A percentile compares a stretch with the other conserved stretches of the same genome.
Evolutionary conservation across 2,329 filamentous ascomycete species (phyloP).

Genomic region (Trichoderma lentiforme): DNA sequence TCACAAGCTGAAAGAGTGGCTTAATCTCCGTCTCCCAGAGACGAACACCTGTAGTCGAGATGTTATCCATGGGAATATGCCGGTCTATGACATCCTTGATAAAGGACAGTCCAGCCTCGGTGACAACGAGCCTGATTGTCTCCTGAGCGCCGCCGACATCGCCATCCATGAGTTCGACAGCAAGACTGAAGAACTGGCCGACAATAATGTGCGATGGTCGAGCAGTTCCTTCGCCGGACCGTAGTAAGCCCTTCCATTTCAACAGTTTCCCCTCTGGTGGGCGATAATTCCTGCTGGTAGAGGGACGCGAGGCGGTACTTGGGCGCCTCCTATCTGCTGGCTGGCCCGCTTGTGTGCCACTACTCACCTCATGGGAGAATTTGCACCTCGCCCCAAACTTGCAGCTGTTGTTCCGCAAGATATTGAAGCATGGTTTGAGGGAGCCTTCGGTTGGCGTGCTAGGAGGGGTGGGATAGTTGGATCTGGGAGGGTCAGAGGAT

Average conservation of each 20-base stretch:
- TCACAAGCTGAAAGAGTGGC: constrained; percentile 36
- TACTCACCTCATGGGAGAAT: constrained; percentile 10
- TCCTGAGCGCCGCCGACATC: constrained; percentile 23
- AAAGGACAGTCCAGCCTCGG: constrained; percentile 29
- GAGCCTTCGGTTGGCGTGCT: not conserved
- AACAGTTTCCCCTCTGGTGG: constrained; percentile 21
- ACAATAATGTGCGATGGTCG: not conserved
- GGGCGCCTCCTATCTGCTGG: not conserved
- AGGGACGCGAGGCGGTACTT: not conserved
- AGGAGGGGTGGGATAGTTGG: not conserved
- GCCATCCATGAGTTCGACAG: constrained; percentile 23
- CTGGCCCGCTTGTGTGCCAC: not conserved
- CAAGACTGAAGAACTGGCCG: constrained; percentile 22
- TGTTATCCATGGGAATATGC: constrained; percentile 21
- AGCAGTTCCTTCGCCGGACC: not conserved
- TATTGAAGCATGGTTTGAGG: constrained; percentile 5
- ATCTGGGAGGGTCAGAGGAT: not conserved
- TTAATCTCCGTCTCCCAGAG: constrained; percentile 29
- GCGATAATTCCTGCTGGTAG: not conserved
- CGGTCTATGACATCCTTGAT: constrained; percentile 28
- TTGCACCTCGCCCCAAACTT: constrained; percentile 19
- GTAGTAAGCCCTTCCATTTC: constrained; percentile 23
- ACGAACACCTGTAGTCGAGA: not conserved
- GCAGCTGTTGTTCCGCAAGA: constrained; percentile 15
- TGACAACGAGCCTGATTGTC: constrained; percentile 25